Percentiles rank a stretch among this genome's conserved stretches.
phyloP scores from a whole-genome alignment of 768 basidiomycete genomes.

The Russula sp. region DNA sequence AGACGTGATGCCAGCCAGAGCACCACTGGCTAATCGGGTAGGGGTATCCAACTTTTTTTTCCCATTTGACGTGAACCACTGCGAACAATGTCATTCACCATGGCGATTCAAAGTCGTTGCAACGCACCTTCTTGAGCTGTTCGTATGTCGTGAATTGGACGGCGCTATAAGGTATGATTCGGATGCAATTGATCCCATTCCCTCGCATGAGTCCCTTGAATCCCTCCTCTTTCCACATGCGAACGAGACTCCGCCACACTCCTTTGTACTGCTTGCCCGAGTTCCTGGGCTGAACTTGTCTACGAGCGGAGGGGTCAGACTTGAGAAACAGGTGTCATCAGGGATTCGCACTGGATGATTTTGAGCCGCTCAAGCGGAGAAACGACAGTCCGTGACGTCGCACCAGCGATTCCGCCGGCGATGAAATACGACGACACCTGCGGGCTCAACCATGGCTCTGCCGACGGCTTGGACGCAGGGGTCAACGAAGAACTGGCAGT shows the following conservation, averaged over 20 bases:
- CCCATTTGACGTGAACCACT: constrained; percentile 69
- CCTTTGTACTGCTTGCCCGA: constrained; percentile 68
- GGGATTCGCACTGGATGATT: constrained; percentile 77
- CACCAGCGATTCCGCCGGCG: constrained; percentile 48
- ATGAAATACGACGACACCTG: constrained; percentile 43
- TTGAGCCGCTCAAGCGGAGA: constrained; percentile 89
- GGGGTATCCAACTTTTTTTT: constrained; percentile 80
- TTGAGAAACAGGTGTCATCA: not conserved
- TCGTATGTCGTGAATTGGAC: constrained; percentile 89
- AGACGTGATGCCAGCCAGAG: constrained; percentile 88
- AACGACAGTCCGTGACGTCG: constrained; percentile 84
- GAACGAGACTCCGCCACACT: constrained; percentile 72
- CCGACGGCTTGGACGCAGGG: not conserved
- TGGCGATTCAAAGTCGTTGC: not conserved
- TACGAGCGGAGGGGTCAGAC: constrained; percentile 27
- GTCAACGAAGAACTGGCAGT: not conserved
- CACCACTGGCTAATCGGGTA: constrained; percentile 77
- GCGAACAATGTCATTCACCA: not conserved
- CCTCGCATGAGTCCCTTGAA: constrained; percentile 91
- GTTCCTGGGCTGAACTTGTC: constrained; percentile 80
- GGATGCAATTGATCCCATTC: constrained; percentile 83
- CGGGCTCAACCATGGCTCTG: constrained; percentile 27
- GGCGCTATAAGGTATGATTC: constrained; percentile 89
- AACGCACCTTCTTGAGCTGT: constrained; percentile 72
- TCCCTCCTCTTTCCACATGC: constrained; percentile 94